Percentiles rank a stretch among this genome's conserved stretches.
Evolutionary conservation across 2,329 filamentous ascomycete species (phyloP).

Genomic region (Incumbomyces lentus): DNA sequence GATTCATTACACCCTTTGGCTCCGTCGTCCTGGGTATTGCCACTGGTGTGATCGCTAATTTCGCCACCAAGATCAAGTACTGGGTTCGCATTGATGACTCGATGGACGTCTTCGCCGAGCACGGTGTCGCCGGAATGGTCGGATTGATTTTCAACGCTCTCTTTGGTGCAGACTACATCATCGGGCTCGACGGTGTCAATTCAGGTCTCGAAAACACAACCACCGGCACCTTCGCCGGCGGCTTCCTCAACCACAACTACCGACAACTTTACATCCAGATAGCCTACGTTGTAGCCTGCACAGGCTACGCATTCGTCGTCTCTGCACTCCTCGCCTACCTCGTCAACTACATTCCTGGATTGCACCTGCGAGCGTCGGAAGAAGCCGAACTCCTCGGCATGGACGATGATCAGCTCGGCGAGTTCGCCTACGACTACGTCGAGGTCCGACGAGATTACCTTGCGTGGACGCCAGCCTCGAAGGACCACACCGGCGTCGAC

Average conservation of each 20-base stretch:
- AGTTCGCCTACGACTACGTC: slow-evolving; percentile 44
- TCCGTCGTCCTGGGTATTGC: slow-evolving; percentile 51
- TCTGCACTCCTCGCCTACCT: slow-evolving; percentile 60
- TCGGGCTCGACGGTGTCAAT: slow-evolving; percentile 59
- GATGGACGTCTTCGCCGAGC: slow-evolving; percentile 84
- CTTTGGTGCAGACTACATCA: slow-evolving; percentile 65
- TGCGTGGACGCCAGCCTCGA: slow-evolving; percentile 39
- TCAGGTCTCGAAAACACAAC: slow-evolving; percentile 31
- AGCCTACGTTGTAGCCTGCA: slow-evolving; percentile 55
- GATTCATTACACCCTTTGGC: slow-evolving; percentile 62
- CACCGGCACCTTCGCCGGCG: slow-evolving; percentile 40
- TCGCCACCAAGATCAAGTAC: slow-evolving; percentile 72
- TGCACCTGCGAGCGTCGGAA: slow-evolving; percentile 56
- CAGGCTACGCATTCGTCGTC: slow-evolving; percentile 56
- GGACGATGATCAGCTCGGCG: slow-evolving; percentile 43
- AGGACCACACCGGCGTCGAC: slow-evolving; percentile 28
- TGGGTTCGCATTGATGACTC: slow-evolving; percentile 75
- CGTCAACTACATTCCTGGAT: slow-evolving; percentile 60
- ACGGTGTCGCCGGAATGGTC: slow-evolving; percentile 72
- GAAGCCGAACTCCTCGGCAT: slow-evolving; percentile 60
- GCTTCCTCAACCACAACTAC: slow-evolving; percentile 62
- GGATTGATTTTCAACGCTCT: slow-evolving; percentile 70
- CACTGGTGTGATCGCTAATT: slow-evolving; percentile 65
- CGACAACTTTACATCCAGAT: slow-evolving; percentile 62
- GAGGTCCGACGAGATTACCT: slow-evolving; percentile 42